Evolutionary conservation across 352 stramenopile species (phyloP), one percentile per base, ranked within the genome.

Genomic region (Phytophthora rubi): DNA sequence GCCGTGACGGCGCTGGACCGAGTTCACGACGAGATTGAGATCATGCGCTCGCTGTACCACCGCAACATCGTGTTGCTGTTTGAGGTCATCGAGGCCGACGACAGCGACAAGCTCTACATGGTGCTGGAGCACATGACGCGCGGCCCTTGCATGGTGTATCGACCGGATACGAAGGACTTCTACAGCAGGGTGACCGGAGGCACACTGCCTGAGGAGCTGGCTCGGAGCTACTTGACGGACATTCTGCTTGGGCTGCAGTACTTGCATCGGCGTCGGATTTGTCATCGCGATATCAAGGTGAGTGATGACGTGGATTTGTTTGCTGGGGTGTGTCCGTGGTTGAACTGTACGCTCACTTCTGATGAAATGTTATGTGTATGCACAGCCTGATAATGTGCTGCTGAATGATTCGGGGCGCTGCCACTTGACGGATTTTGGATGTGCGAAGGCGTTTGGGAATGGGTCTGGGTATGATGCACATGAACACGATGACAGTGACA

Each of bases 41-140:
- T 97, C 71, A 96, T 98, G 89, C 80, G 88, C 6, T 77, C 80
- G 28, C 78, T 98, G 26, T 97, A 95, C 52, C 92, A 98, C 75
- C 89, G 91, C 52, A 98, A 97, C 62, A 80, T 98, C 51, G 91
- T 96, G 58, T 70, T 97, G 62, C 80, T 98, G 21, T 97, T 97
- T 58, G 92, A 98, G 73, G 92, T 97, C 57, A 92, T 98, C 26
- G 89, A 97, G 62, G 81, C 82, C 49, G 82, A 91, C 4, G 56
- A 70, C 6, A 83, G 73, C 59, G 87, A 97, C 80, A 93, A 94
- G 52, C 79, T 95, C 63, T 95, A 93, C 69, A 66, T 97, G 62
- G 84, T 97, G 52, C 72, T 96, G 53, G 90, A 98, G 81, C 82
- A 94, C 81, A 96, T 98, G 88, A 63, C 76, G 18, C 66, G 68